These are phyloP conservation scores for Trichoderma gracile DNA, from an alignment of 2,329 filamentous ascomycete genomes.

Conservation along the genomic window DNA sequence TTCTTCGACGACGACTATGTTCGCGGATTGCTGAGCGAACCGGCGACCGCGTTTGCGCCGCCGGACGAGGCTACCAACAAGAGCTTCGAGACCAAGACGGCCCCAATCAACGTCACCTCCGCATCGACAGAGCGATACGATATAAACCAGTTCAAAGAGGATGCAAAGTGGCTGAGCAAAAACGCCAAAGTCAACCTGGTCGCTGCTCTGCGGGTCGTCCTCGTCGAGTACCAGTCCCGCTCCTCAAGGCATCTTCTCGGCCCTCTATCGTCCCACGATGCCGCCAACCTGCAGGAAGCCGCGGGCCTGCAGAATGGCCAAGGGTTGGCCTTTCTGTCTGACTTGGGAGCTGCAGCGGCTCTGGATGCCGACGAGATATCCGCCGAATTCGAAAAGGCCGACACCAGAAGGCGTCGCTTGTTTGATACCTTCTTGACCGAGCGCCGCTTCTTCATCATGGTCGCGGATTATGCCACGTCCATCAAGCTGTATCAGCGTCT, in stretches of 20 bases:
- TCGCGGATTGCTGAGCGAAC: slow-evolving; percentile 65
- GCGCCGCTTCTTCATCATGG: slow-evolving; percentile 66
- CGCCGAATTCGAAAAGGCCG: slow-evolving; percentile 61
- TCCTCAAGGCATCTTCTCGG: slow-evolving; percentile 70
- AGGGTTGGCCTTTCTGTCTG: slow-evolving; percentile 57
- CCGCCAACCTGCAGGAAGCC: slow-evolving; percentile 72
- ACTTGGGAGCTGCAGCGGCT: slow-evolving; percentile 49
- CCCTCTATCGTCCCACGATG: slow-evolving; percentile 75
- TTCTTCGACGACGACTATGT: slow-evolving; percentile 74
- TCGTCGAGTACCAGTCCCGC: slow-evolving; percentile 82
- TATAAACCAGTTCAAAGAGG: slow-evolving; percentile 77
- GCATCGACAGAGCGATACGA: slow-evolving; percentile 67
- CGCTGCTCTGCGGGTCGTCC: slow-evolving; percentile 74
- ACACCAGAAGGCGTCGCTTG: slow-evolving; percentile 65
- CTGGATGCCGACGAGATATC: slow-evolving; percentile 57
- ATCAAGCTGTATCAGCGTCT: slow-evolving; percentile 47
- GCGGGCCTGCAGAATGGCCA: slow-evolving; percentile 64
- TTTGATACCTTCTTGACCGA: slow-evolving; percentile 72
- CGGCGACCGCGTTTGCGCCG: slow-evolving; percentile 66
- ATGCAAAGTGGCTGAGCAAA: slow-evolving; percentile 83
- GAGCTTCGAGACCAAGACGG: slow-evolving; percentile 79
- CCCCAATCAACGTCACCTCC: slow-evolving; percentile 79
- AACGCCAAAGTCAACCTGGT: slow-evolving; percentile 77
- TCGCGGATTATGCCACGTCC: slow-evolving; percentile 57
- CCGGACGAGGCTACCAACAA: slow-evolving; percentile 64